Base-by-base conservation (phyloP, 352 stramenopile genomes). In the Pythium periplocum region DNA sequence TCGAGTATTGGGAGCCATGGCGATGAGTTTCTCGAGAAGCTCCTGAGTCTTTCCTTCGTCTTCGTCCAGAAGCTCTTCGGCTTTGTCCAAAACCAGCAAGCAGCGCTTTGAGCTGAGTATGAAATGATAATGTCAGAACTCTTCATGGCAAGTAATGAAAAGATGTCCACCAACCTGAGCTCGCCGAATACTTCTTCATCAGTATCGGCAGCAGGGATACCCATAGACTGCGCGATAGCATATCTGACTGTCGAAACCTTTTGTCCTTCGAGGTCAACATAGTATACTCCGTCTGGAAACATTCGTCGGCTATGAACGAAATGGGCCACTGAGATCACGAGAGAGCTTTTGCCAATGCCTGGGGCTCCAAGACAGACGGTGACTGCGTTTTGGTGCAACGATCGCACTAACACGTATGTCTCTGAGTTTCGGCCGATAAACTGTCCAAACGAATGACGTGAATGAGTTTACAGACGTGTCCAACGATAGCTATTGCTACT, bases 341-440 rank as follows among this genome's bases (percentile, higher is more conserved):
- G 74, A 26, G 82, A 93, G 48, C 77, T 89, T 53, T 92, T 93
- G 39, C 82, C 82, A 30, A 93, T 93, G 8, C 79, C 82, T 41
- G 82, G 82, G 2, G 79, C 82, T 4, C 82, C 82, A 4, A 88
- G 62, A 41, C 82, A 93, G 9, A 72, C 74, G 10, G 82, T 90
- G 45, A 90, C 82, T 0, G 81, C 70, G 54, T 87, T 88, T n/a
- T 86, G 68, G 9, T 62, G 61, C n/a, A 93, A 46, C 8, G 82
- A 87, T 31, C 83, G 83, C 37, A 93, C 78, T 59, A 93, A 74
- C 35, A 87, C 43, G 46, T 89, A 93, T 17, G 78, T 90, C 62
- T 93, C 82, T 6, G 76, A 79, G 48, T 89, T 86, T 35, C 79
- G 78, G 1, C 82, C 82, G 43, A 93, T 86, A 59, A 93, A 93